Percentiles rank a stretch among this genome's conserved stretches.
Evolutionary conservation across 495 filamentous ascomycete genomes (phyloP).

Genomic region (Delitschia confertaspora): DNA sequence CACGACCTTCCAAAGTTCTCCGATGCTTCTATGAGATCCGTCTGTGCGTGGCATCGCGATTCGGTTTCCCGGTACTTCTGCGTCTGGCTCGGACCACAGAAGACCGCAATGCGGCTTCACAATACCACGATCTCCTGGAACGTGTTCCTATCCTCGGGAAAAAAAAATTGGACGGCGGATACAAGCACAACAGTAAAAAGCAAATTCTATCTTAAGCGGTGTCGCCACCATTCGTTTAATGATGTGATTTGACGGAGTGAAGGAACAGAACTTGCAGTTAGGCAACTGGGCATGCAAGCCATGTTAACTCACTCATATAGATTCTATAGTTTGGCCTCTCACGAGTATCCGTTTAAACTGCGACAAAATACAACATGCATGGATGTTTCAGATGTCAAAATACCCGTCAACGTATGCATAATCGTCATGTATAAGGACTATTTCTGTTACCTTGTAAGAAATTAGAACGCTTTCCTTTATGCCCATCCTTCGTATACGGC

Average conservation of each 20-base stretch:
- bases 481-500: no score
- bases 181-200: no score
- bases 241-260: background rate
- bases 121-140: no score
- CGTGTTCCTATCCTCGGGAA: no score
- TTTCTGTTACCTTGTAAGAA: constrained; percentile 16
- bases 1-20: no score
- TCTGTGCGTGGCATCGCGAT: constrained; percentile 24
- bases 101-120: constrained; percentile 18
- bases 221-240: background rate
- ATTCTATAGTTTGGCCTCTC: constrained; percentile 19
- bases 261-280: constrained; percentile 3
- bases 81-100: constrained; percentile 14
- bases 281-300: no score
- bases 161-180: no score
- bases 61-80: constrained; percentile 1
- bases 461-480: constrained; percentile 7
- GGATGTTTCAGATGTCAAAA: constrained; percentile 20
- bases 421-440: no score
- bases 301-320: no score
- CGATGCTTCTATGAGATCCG: constrained; percentile 21
- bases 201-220: no score
- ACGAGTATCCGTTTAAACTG: constrained; percentile 21
- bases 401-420: no score
- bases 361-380: constrained; percentile 24